A percentile compares a stretch with the other conserved stretches of the same genome.
These are phyloP conservation scores for Paramecium sexaurelia DNA, from an alignment of 73 alveolate species.

Conservation along the genomic window DNA sequence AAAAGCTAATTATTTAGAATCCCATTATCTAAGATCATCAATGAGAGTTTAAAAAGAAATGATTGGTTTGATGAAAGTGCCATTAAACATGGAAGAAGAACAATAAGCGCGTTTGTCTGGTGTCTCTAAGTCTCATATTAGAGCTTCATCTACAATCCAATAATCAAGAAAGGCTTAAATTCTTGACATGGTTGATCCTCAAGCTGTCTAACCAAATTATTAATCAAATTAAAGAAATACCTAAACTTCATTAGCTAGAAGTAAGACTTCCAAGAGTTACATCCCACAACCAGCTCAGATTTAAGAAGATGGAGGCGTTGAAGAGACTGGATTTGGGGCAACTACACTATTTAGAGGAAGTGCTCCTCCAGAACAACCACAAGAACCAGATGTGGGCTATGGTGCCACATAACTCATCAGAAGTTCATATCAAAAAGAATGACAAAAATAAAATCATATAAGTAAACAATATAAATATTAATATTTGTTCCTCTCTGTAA, in stretches of 20 bases:
- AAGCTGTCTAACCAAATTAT: not conserved
- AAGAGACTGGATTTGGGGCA: constrained; percentile 39
- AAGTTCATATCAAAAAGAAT: constrained; percentile 36
- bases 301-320: not conserved
- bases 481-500: not conserved
- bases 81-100: constrained; percentile 27
- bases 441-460: not conserved
- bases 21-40: constrained; percentile 5
- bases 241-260: constrained; percentile 11
- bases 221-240: constrained; percentile 36
- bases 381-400: not conserved
- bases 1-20: constrained; percentile 31
- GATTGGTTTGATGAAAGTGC: constrained; percentile 29
- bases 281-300: not conserved
- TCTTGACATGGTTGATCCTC: constrained; percentile 36
- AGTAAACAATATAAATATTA: not conserved
- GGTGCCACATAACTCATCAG: constrained; percentile 24
- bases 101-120: not conserved
- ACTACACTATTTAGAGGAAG: constrained; percentile 36
- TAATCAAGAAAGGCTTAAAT: constrained; percentile 13
- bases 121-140: not conserved
- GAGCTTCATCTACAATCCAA: not conserved
- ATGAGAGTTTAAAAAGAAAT: constrained; percentile 48
- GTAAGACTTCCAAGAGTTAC: not conserved
- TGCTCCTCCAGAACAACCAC: not conserved